Base-by-base conservation (phyloP, 208 protist species). In the Ichthyophonus hoferi region DNA sequence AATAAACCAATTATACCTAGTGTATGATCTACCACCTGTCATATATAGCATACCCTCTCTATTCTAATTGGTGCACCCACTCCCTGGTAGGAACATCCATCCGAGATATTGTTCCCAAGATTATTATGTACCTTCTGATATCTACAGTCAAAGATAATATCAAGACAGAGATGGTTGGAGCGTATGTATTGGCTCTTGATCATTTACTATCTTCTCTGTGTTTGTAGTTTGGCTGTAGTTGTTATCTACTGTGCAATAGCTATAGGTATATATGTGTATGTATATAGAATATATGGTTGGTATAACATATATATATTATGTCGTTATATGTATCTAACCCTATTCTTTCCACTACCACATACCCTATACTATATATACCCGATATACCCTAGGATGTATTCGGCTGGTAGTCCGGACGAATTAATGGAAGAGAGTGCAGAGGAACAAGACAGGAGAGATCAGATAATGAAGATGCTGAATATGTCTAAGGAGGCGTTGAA, bases 81-180 rank as follows among this genome's bases (percentile, higher is more conserved):
- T n/a, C n/a, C n/a, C n/a, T n/a, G n/a, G 88, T 89, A 40, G 38
- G 31, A n/a, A 38, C 12, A 89, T 94, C 92, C 81, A 83, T 96
- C 14, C 89, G 93, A 42, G 97, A 99, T 90, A 93, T 96, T 84
- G 96, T 99, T 1, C 98, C 98, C 58, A 99, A 99, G 93, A 95
- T 96, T 37, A 98, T 99, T 88, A 98, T 98, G 87, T 94, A 98
- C 87, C 97, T 99, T 79, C 95, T 99, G 90, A 97, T 99, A 78
- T 96, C 98, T 14, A 94, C n/a, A 40, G 42, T 90, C 1, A 89
- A 91, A 76, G 90, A 91, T 37, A n/a, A 76, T 37, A 42, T 91
- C 77, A 40, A 58, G 40, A 58, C 78, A 58, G 89, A 91, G 42
- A 58, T 91, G 35, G 43, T 91, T 37, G 76, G 42, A 3, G 83